Percentiles rank a stretch among this genome's conserved stretches.
Evolutionary conservation across 2,329 filamentous ascomycete species (phyloP).

Genomic region (Chaetomiaceae sp.): DNA sequence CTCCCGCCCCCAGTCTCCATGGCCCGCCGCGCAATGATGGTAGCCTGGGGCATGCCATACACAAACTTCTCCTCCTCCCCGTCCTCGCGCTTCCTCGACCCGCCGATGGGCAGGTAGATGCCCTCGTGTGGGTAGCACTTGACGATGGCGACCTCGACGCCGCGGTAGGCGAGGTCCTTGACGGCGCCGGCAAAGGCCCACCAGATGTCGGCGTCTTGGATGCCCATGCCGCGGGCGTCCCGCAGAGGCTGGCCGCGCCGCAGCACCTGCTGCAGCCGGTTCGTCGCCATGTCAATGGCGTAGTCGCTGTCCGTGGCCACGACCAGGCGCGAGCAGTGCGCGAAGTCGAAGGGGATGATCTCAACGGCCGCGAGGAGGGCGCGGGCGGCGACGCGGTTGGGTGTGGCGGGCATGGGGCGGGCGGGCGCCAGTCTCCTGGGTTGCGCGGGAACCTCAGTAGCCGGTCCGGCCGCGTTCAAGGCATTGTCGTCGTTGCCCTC

Average conservation of each 20-base stretch:
- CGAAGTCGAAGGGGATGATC: not conserved
- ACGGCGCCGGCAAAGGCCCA: conserved; percentile 6
- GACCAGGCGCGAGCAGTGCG: conserved; percentile 2
- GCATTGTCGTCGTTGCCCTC: too few relatives aligned
- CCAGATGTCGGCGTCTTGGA: conserved; percentile 2
- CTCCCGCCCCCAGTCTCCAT: not conserved
- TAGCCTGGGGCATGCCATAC: not conserved
- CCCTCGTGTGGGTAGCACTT: not conserved
- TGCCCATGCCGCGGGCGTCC: not conserved
- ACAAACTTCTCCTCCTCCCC: not conserved
- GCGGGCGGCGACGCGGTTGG: not conserved
- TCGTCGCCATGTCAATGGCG: not conserved
- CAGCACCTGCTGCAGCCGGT: not conserved
- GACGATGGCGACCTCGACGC: not conserved
- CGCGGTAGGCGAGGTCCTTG: conserved; percentile 3
- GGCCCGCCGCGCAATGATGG: not conserved
- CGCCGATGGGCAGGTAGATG: not conserved
- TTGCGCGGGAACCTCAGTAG: too few relatives aligned
- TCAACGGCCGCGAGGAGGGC: conserved; percentile 5
- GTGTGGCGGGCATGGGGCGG: too few relatives aligned
- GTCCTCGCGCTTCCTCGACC: not conserved
- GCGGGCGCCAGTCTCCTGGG: too few relatives aligned
- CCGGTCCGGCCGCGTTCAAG: too few relatives aligned
- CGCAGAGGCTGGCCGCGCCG: not conserved
- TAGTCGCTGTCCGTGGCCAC: not conserved